These are phyloP conservation scores for Aphanomyces astaci DNA, from an alignment of 352 stramenopile species.

Conservation along the genomic window DNA sequence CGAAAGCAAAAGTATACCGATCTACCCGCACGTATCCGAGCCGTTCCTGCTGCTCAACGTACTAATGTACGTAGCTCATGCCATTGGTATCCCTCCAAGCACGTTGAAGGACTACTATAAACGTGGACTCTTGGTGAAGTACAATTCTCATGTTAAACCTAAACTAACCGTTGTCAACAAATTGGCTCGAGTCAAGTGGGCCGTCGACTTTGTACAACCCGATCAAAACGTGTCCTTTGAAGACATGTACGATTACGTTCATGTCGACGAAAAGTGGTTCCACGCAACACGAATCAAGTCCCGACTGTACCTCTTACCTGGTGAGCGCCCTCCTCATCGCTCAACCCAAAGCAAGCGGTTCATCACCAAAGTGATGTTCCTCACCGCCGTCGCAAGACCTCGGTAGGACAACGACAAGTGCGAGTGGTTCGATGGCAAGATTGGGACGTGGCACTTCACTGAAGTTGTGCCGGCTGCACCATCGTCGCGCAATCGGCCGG, in stretches of 20 bases:
- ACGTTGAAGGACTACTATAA: neutral
- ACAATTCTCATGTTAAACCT: neutral
- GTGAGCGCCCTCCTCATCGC: neutral
- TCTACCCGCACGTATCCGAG: too few relatives aligned
- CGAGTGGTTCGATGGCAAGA: slow-evolving; percentile 5
- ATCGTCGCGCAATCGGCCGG: slow-evolving; percentile 22
- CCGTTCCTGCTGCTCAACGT: too few relatives aligned
- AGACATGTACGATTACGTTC: neutral
- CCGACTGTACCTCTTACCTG: neutral
- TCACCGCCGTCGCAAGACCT: neutral
- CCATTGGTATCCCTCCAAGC: too few relatives aligned
- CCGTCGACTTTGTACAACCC: neutral
- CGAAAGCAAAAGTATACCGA: too few relatives aligned
- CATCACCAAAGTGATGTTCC: neutral
- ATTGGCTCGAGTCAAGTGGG: neutral
- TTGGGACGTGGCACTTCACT: too few relatives aligned
- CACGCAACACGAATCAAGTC: neutral
- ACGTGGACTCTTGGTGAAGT: neutral
- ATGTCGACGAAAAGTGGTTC: neutral
- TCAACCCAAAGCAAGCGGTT: too few relatives aligned
- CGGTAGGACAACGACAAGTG: neutral
- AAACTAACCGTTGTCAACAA: neutral
- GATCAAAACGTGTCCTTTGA: neutral
- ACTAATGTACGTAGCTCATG: too few relatives aligned
- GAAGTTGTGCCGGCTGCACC: slow-evolving; percentile 22